phyloP scores from a whole-genome alignment of 805 yeast genomes.

The Metschnikowia similis region DNA sequence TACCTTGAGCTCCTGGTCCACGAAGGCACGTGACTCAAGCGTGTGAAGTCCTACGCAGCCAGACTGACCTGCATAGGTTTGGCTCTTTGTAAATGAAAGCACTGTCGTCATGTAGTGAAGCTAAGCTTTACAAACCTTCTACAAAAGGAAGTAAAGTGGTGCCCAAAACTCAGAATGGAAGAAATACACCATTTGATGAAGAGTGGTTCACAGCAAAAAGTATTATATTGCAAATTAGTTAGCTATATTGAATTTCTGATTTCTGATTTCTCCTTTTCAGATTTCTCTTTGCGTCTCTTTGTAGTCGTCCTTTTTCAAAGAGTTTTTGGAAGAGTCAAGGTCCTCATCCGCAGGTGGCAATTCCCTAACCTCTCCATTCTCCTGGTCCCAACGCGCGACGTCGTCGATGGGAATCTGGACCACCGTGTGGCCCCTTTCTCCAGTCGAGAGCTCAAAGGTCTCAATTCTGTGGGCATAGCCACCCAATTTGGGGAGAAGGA shows the following conservation, averaged over 20 bases:
- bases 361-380: constrained; percentile 16
- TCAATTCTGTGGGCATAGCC: constrained; percentile 29
- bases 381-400: constrained; percentile 30
- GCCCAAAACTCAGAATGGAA: too few relatives aligned
- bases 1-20: too few relatives aligned
- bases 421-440: constrained; percentile 38
- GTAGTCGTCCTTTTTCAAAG: not conserved
- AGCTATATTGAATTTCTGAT: not conserved
- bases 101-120: too few relatives aligned
- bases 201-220: too few relatives aligned
- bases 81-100: too few relatives aligned
- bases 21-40: too few relatives aligned
- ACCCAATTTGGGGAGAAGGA: constrained; percentile 29
- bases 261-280: not conserved
- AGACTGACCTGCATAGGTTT: too few relatives aligned
- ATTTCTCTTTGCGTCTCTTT: not conserved
- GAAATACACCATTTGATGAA: not conserved
- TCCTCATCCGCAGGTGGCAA: not conserved
- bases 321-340: not conserved
- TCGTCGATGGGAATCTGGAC: constrained; percentile 30
- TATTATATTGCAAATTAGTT: not conserved
- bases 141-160: too few relatives aligned
- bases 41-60: too few relatives aligned
- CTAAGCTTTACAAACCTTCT: too few relatives aligned
- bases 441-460: constrained; percentile 29